A percentile compares a stretch with the other conserved stretches of the same genome.
phyloP scores from a whole-genome alignment of 1,139 yeast genomes.

The Kodamaea sp. region DNA sequence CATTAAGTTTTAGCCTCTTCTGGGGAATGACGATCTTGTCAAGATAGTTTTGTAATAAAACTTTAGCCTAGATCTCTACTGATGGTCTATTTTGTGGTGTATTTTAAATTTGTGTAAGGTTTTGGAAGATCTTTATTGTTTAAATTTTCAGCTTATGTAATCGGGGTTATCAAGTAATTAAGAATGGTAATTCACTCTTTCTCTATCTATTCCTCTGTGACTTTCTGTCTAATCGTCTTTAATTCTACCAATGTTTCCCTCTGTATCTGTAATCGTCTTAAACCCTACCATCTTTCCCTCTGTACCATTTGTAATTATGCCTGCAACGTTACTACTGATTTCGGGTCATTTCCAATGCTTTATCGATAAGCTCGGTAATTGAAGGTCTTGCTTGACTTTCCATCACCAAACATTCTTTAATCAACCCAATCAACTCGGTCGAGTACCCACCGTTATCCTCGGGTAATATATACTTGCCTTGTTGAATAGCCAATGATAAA shows the following conservation, averaged over 20 bases:
- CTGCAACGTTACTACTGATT: background rate
- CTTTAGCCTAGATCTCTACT: too few species aligned
- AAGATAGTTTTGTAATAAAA: too few species aligned
- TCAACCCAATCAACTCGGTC: constrained; percentile 50
- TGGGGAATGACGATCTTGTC: too few species aligned
- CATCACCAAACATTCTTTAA: constrained; percentile 56
- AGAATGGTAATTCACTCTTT: too few species aligned
- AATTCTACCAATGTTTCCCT: background rate
- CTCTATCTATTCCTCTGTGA: background rate
- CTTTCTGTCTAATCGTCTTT: background rate
- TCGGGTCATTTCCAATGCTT: constrained; percentile 31
- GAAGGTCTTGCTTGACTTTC: constrained; percentile 61
- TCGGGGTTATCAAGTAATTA: background rate
- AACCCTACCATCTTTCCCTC: background rate
- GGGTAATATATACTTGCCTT: constrained; percentile 70
- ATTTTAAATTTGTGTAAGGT: too few species aligned
- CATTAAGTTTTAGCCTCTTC: too few species aligned
- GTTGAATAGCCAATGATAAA: constrained; percentile 68
- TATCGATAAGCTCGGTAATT: constrained; percentile 54
- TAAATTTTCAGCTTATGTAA: too few species aligned
- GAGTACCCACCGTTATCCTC: constrained; percentile 46
- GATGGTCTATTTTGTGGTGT: too few species aligned
- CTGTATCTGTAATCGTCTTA: background rate
- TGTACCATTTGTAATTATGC: background rate
- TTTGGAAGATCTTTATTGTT: too few species aligned